These are phyloP conservation scores for Kandelia obovata DNA, from an alignment of 345 rosid genomes.

Conservation along the genomic window DNA sequence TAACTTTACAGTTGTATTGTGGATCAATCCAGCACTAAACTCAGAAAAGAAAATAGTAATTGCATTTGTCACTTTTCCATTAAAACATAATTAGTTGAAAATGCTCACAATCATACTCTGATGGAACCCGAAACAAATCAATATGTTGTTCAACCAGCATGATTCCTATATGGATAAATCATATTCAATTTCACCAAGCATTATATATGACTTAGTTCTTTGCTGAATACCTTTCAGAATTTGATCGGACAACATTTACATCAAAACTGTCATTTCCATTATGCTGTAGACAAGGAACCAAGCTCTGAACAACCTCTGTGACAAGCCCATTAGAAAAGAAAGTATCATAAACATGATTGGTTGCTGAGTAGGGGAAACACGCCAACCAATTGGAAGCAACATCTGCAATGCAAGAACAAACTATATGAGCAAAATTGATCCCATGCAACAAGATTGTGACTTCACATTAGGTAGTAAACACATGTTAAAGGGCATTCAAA, in stretches of 20 bases:
- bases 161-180: conserved; percentile 2
- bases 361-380: conserved; percentile 76
- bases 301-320: conserved; percentile 69
- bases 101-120: background rate
- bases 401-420: conserved; percentile 45
- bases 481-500: background rate
- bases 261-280: conserved; percentile 32
- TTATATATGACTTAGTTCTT: background rate
- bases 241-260: conserved; percentile 44
- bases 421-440: conserved; percentile 11
- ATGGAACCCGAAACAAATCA: background rate
- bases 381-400: conserved; percentile 84
- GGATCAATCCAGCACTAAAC: background rate
- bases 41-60: background rate
- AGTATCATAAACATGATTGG: conserved; percentile 64
- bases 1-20: background rate
- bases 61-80: background rate
- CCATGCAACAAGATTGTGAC: background rate
- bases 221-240: conserved; percentile 61
- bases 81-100: background rate
- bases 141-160: background rate
- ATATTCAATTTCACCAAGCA: conserved; percentile 1
- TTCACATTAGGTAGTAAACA: background rate
- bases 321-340: conserved; percentile 72
- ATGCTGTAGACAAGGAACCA: conserved; percentile 60